A percentile compares a stretch with the other conserved stretches of the same genome.
These are phyloP conservation scores for Pestalotiopsis sp. DNA, from an alignment of 2,329 filamentous ascomycete genomes.

Conservation along the genomic window DNA sequence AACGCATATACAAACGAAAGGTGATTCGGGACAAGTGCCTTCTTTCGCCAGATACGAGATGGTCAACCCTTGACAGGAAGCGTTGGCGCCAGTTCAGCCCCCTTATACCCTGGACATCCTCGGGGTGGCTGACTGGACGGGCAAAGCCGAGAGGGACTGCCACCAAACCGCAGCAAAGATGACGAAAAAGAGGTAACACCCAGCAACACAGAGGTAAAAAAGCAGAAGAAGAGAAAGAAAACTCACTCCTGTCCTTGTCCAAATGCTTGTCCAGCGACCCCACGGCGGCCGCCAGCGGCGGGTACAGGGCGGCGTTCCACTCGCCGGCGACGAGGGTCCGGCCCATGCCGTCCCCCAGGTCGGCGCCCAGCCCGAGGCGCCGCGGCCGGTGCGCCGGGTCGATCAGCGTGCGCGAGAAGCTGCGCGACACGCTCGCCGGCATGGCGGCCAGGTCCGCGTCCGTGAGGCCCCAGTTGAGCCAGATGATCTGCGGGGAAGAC, in stretches of 20 bases:
- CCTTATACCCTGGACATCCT: no score
- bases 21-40: no score
- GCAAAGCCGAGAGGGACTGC: no score
- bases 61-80: no score
- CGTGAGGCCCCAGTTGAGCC: conserved; percentile 59
- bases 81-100: no score
- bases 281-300: conserved; percentile 40
- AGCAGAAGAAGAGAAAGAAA: background rate
- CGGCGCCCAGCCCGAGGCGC: conserved; percentile 42
- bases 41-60: no score
- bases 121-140: no score
- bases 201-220: background rate
- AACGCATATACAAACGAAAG: no score
- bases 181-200: background rate
- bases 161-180: background rate
- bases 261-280: conserved; percentile 47
- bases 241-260: conserved; percentile 50
- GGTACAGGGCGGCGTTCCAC: conserved; percentile 57
- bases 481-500: conserved; percentile 35
- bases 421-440: conserved; percentile 47
- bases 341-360: conserved; percentile 44
- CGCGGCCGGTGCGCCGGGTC: conserved; percentile 14
- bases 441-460: conserved; percentile 49
- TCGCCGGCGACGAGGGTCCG: conserved; percentile 49
- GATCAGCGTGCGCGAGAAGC: conserved; percentile 45